Percentiles rank a stretch among this genome's conserved stretches.
Evolutionary conservation across 1,284 basidiomycete genomes (phyloP).

Genomic region (Pseudozyma tsukubaensis): DNA sequence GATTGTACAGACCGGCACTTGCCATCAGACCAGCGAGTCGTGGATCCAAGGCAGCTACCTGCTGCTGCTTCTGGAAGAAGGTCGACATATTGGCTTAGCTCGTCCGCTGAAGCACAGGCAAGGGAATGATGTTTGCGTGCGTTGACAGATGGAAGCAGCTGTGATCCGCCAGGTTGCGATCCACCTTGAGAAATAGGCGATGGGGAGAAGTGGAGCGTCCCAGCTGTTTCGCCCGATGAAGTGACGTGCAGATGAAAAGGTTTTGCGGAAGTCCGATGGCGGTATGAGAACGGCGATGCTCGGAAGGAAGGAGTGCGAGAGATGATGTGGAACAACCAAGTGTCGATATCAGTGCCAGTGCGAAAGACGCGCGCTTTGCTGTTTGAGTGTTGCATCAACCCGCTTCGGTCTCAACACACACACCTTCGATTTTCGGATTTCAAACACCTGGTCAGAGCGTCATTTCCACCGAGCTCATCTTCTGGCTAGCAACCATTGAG

Average conservation of each 20-base stretch:
- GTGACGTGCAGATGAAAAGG: too few species aligned
- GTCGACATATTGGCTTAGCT: conserved; percentile 60
- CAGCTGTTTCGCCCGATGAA: too few species aligned
- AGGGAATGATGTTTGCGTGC: too few species aligned
- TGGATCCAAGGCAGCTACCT: conserved; percentile 68
- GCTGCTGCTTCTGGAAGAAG: conserved; percentile 68
- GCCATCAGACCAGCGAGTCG: conserved; percentile 67
- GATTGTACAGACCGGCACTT: conserved; percentile 67
- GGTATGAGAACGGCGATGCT: neutral
- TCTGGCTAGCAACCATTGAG: neutral
- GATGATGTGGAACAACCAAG: neutral
- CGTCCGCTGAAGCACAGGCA: neutral
- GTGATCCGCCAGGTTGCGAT: neutral
- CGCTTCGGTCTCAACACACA: conserved; percentile 1
- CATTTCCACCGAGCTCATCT: neutral
- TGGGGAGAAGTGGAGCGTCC: too few species aligned
- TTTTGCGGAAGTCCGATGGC: too few species aligned
- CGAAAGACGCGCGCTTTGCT: too few species aligned
- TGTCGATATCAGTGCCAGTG: neutral
- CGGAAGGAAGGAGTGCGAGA: too few species aligned
- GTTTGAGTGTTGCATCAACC: neutral
- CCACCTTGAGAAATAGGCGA: too few species aligned
- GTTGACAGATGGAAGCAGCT: neutral
- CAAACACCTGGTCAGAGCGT: conserved; percentile 35
- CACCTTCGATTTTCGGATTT: neutral